Evolutionary conservation across 441 rosid species (phyloP).

Genomic region (Erodium chrysanthum): DNA sequence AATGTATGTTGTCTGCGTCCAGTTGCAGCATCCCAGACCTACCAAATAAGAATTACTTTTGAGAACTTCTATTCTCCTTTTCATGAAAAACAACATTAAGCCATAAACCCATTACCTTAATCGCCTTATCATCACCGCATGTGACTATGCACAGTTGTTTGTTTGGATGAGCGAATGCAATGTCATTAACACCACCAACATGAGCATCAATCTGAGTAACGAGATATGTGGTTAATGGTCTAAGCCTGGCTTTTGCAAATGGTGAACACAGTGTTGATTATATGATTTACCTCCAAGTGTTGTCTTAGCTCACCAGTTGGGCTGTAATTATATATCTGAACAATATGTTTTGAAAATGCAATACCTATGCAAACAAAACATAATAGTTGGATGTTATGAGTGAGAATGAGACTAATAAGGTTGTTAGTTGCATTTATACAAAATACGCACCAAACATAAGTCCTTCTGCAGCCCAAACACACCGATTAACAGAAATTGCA

Average conservation of each 20-base stretch:
- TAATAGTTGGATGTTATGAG: slow-evolving; percentile 3
- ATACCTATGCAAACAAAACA: slow-evolving; percentile 37
- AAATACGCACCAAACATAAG: slow-evolving; percentile 46
- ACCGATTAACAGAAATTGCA: slow-evolving; percentile 61
- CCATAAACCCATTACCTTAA: slow-evolving; percentile 36
- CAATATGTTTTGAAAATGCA: slow-evolving; percentile 73
- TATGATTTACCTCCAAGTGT: slow-evolving; percentile 57
- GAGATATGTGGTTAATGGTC: background rate
- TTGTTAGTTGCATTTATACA: background rate
- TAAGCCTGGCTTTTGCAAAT: background rate
- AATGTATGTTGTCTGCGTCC: slow-evolving; percentile 40
- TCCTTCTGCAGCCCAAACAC: slow-evolving; percentile 86
- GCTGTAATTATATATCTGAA: slow-evolving; percentile 60
- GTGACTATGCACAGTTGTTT: slow-evolving; percentile 53
- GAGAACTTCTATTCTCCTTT: background rate
- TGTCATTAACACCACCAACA: slow-evolving; percentile 61
- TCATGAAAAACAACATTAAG: background rate
- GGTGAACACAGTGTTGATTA: background rate
- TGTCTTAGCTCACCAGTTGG: slow-evolving; percentile 55
- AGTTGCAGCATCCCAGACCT: slow-evolving; percentile 70
- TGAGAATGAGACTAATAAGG: background rate
- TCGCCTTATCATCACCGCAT: slow-evolving; percentile 65
- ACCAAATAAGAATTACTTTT: slow-evolving; percentile 10
- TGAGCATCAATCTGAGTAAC: slow-evolving; percentile 61
- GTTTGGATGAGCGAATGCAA: slow-evolving; percentile 61